Conservation (phyloP, 1,139 yeast genomes). For the Debaryomyces udenii region DNA sequence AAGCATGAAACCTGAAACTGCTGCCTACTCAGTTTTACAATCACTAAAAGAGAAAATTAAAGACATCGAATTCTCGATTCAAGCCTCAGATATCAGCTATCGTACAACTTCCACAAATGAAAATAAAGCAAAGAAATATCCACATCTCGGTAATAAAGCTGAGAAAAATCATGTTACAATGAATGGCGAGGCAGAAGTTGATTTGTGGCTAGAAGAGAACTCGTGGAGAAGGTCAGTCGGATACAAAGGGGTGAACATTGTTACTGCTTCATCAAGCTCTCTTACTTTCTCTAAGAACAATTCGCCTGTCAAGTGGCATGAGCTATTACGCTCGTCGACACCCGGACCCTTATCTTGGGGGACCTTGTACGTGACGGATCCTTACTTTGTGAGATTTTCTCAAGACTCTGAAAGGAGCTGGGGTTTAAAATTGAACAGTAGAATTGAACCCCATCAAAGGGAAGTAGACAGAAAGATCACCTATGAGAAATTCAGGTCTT, state of each 20-base stretch:
- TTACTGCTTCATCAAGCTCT: neutral
- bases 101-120: neutral
- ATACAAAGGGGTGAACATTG: neutral
- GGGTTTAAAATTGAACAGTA: neutral
- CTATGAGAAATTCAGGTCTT: neutral
- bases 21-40: conserved; percentile 6
- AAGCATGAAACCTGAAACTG: conserved; percentile 5
- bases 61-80: conserved; percentile 1
- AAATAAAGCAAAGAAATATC: no score
- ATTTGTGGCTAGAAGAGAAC: neutral
- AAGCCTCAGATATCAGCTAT: neutral
- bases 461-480: neutral
- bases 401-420: no score
- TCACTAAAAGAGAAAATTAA: conserved; percentile 5
- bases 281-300: neutral
- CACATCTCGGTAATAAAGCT: neutral
- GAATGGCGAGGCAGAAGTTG: neutral
- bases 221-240: neutral
- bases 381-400: no score
- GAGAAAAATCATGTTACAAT: neutral
- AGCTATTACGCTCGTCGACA: no score
- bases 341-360: no score
- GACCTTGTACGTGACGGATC: no score
- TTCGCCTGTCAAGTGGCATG: no score
- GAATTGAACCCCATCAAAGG: neutral